These are phyloP conservation scores for Globisporangium spiculum DNA, from an alignment of 352 stramenopile genomes.

Conservation along the genomic window DNA sequence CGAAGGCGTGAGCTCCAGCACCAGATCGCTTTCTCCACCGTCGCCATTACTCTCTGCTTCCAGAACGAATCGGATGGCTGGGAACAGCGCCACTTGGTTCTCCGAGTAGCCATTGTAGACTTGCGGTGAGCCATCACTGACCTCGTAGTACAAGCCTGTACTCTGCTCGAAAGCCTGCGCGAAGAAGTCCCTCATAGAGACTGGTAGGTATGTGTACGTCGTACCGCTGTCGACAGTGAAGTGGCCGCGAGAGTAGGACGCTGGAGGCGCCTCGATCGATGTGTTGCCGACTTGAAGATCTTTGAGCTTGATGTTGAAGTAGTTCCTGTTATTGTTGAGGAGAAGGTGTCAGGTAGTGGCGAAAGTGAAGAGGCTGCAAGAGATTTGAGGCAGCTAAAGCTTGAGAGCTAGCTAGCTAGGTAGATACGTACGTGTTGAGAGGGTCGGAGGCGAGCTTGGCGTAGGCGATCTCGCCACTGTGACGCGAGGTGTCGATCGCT, in stretches of 20 bases:
- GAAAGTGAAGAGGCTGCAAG: background rate
- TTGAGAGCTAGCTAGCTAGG: background rate
- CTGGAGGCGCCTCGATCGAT: conserved; percentile 20
- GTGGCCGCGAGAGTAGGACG: conserved; percentile 10
- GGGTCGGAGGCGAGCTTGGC: conserved; percentile 20
- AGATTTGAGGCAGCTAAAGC: background rate
- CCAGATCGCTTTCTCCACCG: conserved; percentile 20
- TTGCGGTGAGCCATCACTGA: background rate
- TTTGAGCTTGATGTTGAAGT: conserved; percentile 22
- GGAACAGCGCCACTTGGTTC: conserved; percentile 26
- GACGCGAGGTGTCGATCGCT: conserved; percentile 23
- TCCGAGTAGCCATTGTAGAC: conserved; percentile 24
- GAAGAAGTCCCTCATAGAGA: conserved; percentile 23
- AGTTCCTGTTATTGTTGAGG: conserved; percentile 3
- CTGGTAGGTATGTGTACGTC: conserved; percentile 36
- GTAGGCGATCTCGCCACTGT: conserved; percentile 28
- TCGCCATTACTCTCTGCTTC: conserved; percentile 17
- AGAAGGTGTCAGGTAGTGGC: background rate
- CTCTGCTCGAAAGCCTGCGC: conserved; percentile 26
- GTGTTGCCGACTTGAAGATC: conserved; percentile 31
- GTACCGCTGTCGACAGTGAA: conserved; percentile 47
- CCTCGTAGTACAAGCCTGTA: conserved; percentile 15
- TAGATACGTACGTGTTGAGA: conserved; percentile 20
- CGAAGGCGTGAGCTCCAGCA: conserved; percentile 25
- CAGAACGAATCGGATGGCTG: conserved; percentile 36